A percentile compares a stretch with the other conserved stretches of the same genome.
These are phyloP conservation scores for Cercis canadensis DNA, from an alignment of 306 rosid species.

Conservation along the genomic window DNA sequence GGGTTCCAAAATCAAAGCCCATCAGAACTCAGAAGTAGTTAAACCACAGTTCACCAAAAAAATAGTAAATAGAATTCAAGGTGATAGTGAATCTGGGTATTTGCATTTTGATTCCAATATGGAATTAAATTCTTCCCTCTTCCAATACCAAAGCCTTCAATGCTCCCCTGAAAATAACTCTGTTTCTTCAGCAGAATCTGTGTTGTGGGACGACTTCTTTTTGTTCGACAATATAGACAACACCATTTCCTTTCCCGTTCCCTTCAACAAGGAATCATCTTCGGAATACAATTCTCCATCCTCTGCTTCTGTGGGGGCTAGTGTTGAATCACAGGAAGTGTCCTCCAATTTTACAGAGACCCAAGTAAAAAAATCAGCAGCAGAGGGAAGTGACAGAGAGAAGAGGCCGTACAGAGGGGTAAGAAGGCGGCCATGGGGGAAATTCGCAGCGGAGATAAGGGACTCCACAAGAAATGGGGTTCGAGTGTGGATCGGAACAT, in stretches of 20 bases:
- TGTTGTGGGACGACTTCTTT: conserved; percentile 44
- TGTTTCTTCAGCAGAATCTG: conserved; percentile 13
- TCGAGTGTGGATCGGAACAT: conserved; percentile 95
- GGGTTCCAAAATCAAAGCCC: conserved; percentile 9
- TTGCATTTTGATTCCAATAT: conserved; percentile 19
- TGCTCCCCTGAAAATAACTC: conserved; percentile 15
- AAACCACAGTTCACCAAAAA: too few species aligned
- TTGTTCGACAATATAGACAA: conserved; percentile 5
- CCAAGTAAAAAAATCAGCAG: background rate
- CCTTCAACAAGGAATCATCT: conserved; percentile 37
- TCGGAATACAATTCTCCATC: conserved; percentile 38
- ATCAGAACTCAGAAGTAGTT: background rate
- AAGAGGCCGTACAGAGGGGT: conserved; percentile 68
- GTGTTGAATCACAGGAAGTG: conserved; percentile 43
- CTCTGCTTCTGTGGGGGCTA: background rate
- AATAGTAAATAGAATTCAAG: too few species aligned
- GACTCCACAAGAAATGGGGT: conserved; percentile 85
- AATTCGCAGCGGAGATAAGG: conserved; percentile 89
- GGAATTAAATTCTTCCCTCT: conserved; percentile 43
- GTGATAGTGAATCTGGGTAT: background rate
- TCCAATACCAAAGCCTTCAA: conserved; percentile 28
- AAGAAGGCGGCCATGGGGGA: conserved; percentile 94
- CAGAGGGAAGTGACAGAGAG: background rate
- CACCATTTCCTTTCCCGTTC: too few species aligned
- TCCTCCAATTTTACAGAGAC: conserved; percentile 24